Percentiles rank a stretch among this genome's conserved stretches.
Conservation (phyloP, 2,329 filamentous ascomycete species). For the Colletotrichum horii region DNA sequence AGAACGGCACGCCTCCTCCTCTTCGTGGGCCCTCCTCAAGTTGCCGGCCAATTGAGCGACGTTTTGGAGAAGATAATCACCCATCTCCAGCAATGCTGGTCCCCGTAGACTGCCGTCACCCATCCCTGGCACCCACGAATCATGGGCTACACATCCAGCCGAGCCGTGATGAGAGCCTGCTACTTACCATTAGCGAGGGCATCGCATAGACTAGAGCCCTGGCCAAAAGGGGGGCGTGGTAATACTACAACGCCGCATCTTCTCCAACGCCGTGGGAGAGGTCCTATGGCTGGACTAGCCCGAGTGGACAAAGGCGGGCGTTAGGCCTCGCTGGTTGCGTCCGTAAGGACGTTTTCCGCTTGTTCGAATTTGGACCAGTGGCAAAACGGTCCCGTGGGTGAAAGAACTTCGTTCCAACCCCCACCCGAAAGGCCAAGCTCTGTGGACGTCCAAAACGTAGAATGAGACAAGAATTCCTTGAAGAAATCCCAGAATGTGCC, state of each 20-base stretch:
- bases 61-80: neutral
- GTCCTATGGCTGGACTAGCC: constrained; percentile 3
- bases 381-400: neutral
- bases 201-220: neutral
- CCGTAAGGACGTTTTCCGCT: constrained; percentile 2
- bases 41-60: neutral
- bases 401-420: neutral
- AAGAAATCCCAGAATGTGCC: neutral
- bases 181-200: neutral
- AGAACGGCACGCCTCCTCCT: neutral
- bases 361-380: constrained; percentile 14
- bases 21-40: neutral
- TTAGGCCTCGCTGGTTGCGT: constrained; percentile 12
- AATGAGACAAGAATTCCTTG: neutral
- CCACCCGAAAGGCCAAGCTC: neutral
- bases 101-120: constrained; percentile 1
- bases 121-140: constrained; percentile 14
- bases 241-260: neutral
- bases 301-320: constrained; percentile 6
- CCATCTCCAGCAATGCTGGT: neutral
- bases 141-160: constrained; percentile 7
- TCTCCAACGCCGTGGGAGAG: neutral
- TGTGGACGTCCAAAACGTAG: neutral
- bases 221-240: neutral
- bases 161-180: neutral